These are phyloP conservation scores for Anisogramma anomala DNA, from an alignment of 2,329 filamentous ascomycete species.

Conservation along the genomic window DNA sequence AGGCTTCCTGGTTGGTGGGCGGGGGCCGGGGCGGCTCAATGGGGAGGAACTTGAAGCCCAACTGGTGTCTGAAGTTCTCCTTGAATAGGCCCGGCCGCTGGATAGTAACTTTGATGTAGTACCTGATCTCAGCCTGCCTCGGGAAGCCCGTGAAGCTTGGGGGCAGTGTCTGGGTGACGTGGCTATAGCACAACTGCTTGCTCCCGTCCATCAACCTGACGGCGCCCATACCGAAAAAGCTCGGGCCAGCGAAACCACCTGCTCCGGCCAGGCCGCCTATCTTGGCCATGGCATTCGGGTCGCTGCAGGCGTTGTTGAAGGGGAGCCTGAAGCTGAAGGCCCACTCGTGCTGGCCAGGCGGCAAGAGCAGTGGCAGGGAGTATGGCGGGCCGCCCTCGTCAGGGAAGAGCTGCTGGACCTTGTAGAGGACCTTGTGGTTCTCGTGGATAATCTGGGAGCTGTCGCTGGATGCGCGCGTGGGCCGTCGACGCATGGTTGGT, in stretches of 20 bases:
- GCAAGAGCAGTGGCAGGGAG: constrained; percentile 39
- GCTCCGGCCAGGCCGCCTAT: constrained; percentile 42
- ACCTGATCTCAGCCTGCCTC: constrained; percentile 77
- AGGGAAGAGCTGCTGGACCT: constrained; percentile 61
- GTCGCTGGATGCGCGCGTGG: constrained; percentile 2
- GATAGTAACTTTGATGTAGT: constrained; percentile 92
- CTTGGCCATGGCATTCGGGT: constrained; percentile 40
- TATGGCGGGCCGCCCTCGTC: constrained; percentile 34
- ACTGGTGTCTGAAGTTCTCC: constrained; percentile 65
- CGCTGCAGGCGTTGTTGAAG: constrained; percentile 62
- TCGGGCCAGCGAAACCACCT: constrained; percentile 37
- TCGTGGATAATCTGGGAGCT: constrained; percentile 33
- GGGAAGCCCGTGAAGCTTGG: constrained; percentile 82
- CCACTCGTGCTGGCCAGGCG: constrained; percentile 62
- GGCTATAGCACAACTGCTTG: constrained; percentile 50
- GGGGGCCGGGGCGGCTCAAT: constrained; percentile 75
- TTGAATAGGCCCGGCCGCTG: constrained; percentile 81
- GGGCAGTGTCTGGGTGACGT: constrained; percentile 78
- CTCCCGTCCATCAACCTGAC: constrained; percentile 52
- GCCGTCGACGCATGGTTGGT: constrained; percentile 21
- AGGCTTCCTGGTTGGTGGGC: constrained; percentile 63
- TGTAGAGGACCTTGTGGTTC: constrained; percentile 65
- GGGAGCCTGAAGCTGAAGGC: constrained; percentile 68
- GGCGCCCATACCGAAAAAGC: constrained; percentile 37
- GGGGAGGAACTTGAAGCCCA: constrained; percentile 75